A percentile compares a stretch with the other conserved stretches of the same genome.
phyloP scores from a whole-genome alignment of 345 rosid genomes.

The Abelmoschus esculentus region DNA sequence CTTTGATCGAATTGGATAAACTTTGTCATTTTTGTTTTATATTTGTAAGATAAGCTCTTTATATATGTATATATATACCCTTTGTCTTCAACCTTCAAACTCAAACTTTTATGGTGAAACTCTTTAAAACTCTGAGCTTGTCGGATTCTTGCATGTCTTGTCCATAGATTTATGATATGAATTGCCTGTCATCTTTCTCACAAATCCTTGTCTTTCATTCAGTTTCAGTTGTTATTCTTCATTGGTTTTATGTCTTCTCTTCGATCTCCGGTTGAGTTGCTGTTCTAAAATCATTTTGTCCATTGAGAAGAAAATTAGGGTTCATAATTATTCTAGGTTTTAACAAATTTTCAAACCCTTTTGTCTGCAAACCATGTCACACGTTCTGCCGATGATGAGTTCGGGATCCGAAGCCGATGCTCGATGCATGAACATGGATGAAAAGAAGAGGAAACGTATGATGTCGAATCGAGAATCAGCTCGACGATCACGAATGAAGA shows the following conservation, averaged over 20 bases:
- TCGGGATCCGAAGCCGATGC: no score
- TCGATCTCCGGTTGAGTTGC: not conserved
- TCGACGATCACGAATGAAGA: no score
- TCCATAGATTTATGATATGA: not conserved
- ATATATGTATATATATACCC: not conserved
- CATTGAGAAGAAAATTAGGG: not conserved
- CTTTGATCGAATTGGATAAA: conserved; percentile 8
- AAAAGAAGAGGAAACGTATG: no score
- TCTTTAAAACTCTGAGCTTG: not conserved
- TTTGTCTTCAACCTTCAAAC: not conserved
- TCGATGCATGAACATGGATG: no score
- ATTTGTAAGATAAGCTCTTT: not conserved
- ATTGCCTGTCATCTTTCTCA: conserved; percentile 11
- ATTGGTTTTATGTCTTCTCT: conserved; percentile 17
- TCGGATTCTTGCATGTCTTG: not conserved
- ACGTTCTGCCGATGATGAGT: no score
- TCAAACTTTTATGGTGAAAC: not conserved
- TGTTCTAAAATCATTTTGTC: not conserved
- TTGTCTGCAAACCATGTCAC: no score
- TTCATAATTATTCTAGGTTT: not conserved
- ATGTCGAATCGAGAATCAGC: no score
- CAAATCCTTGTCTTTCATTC: conserved; percentile 8
- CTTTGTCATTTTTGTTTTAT: not conserved
- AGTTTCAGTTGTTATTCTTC: conserved; percentile 11
- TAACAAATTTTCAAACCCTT: no score